Base-by-base conservation (phyloP, 2,329 filamentous ascomycete species). In the Rosellinia necatrix region DNA sequence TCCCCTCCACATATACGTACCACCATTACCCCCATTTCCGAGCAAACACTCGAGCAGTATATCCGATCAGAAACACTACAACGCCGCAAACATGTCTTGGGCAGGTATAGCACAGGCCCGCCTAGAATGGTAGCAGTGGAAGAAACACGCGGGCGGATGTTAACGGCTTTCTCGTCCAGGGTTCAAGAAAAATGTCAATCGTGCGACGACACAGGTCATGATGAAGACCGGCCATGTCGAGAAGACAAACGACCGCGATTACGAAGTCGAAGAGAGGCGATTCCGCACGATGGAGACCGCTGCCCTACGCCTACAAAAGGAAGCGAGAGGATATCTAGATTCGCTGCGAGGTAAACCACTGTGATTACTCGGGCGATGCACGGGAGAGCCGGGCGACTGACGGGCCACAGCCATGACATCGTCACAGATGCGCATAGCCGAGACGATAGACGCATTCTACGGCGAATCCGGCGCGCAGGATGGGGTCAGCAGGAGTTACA, bases 221-320 rank as follows among this genome's bases (percentile, higher is more conserved):
- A 97, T 99, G 93, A 99, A 99, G 84, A 96, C 92, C 55, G 91
- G 94, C 58, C 94, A 97, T 79, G 96, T 99, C 68, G 94, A 99
- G 77, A 93, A 94, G 78, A 99, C 94, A 22, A 97, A 93, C 74
- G 94, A 99, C 78, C 91, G 96, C 66, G 94, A 97, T 74, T 99
- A 97, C 75, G 94, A 97, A 76, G 93, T 97, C 49, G 96, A 99
- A 75, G 91, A 96, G 76, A 87, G 93, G 73, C 92, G 94, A 64
- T 99, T 96, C 79, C 89, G 91, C 66, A 97, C 93, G 3, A 97
- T 99, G 91, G 94, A 99, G 75, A 87, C 92, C 5, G 94, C 96
- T 13, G 91, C 93, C 25, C 86, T 91, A 68, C 88, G 93, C 66
- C 78, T 99, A 69, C 94, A 97, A 72, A 97, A 97, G 74, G 94